A percentile compares a stretch with the other conserved stretches of the same genome.
These are phyloP conservation scores for Hippophae rhamnoides DNA, from an alignment of 306 rosid species.

Conservation along the genomic window DNA sequence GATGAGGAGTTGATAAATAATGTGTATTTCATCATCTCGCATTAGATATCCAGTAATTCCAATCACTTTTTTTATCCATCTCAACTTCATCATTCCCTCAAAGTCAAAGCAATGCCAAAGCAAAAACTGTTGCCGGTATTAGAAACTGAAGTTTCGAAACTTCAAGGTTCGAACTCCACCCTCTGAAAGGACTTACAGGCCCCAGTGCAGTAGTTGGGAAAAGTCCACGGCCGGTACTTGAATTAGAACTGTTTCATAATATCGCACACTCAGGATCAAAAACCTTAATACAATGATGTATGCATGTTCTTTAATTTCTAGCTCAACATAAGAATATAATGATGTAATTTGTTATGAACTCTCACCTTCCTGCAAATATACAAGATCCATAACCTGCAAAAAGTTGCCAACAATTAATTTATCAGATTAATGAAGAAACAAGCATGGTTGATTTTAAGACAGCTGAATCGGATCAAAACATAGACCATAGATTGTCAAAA, in stretches of 20 bases:
- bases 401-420: constrained; percentile 1
- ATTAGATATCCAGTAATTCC: no score
- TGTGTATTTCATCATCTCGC: no score
- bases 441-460: no score
- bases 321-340: background rate
- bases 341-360: constrained; percentile 5
- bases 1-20: no score
- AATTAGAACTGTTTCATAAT: constrained; percentile 47
- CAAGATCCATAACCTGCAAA: constrained; percentile 83
- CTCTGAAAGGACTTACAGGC: constrained; percentile 38
- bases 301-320: background rate
- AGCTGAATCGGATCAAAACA: background rate
- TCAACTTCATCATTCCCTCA: constrained; percentile 13
- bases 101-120: constrained; percentile 17
- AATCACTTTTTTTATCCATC: background rate
- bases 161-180: constrained; percentile 34
- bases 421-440: background rate
- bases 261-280: constrained; percentile 10
- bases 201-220: constrained; percentile 36
- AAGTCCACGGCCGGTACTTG: constrained; percentile 31
- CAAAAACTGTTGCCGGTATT: constrained; percentile 25
- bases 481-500: no score
- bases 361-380: constrained; percentile 74
- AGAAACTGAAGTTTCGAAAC: constrained; percentile 29
- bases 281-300: background rate